Conservation (phyloP, 345 rosid genomes). For the Jatropha curcas region DNA sequence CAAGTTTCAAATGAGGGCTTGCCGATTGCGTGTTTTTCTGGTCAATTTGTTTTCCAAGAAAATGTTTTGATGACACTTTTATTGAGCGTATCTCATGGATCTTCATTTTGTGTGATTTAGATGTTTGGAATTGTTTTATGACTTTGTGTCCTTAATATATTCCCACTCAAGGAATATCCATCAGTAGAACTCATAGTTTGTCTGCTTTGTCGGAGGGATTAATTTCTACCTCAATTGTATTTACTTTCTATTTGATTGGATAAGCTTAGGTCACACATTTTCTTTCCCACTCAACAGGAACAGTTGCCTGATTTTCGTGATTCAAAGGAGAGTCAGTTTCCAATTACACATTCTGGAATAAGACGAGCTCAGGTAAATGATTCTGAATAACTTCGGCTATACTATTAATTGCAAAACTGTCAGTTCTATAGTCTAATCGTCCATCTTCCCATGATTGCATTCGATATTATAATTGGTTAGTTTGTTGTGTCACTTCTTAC, state of each 20-base stretch:
- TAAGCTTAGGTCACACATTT: background rate
- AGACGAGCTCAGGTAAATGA: slow-evolving; percentile 58
- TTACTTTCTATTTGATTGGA: background rate
- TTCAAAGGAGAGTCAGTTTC: slow-evolving; percentile 47
- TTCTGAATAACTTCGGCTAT: background rate
- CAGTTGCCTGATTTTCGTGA: slow-evolving; percentile 53
- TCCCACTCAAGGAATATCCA: background rate
- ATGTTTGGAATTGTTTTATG: background rate
- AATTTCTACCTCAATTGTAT: background rate
- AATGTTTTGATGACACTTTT: background rate
- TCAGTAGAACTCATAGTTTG: background rate
- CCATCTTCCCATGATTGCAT: background rate
- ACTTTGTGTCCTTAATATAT: background rate
- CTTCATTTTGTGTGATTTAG: background rate
- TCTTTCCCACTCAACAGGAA: slow-evolving; percentile 44
- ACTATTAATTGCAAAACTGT: background rate
- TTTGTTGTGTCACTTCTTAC: background rate
- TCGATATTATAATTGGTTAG: background rate
- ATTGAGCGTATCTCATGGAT: background rate
- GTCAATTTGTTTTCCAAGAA: background rate
- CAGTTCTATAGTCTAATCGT: background rate
- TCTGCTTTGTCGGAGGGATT: background rate
- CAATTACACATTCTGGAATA: slow-evolving; percentile 40
- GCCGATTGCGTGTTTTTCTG: background rate
- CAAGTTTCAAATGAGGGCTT: background rate